Conservation (phyloP, 768 basidiomycete genomes). For the Russula sp. region DNA sequence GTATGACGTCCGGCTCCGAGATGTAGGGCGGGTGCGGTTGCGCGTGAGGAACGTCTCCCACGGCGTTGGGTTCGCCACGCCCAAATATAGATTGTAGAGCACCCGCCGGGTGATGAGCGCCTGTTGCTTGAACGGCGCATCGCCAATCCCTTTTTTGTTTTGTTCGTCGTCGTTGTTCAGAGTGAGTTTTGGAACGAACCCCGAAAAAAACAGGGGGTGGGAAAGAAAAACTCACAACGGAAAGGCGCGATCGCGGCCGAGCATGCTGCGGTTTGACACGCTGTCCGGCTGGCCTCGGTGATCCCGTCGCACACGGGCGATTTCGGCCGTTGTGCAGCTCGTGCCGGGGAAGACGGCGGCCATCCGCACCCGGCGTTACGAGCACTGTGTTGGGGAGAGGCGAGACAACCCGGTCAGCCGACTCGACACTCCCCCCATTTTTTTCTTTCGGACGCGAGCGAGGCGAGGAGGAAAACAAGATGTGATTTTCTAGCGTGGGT, state of each 20-base stretch:
- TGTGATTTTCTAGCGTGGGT: no score
- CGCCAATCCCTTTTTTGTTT: constrained; percentile 26
- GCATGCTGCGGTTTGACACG: constrained; percentile 57
- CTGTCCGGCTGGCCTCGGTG: constrained; percentile 69
- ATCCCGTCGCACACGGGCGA: constrained; percentile 52
- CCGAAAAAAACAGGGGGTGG: not conserved
- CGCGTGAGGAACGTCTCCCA: constrained; percentile 28
- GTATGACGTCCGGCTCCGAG: constrained; percentile 36
- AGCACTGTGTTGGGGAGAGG: constrained; percentile 19
- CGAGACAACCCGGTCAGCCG: not conserved
- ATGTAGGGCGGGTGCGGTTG: constrained; percentile 43
- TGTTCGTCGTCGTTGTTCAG: not conserved
- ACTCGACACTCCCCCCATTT: no score
- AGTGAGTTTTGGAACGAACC: not conserved
- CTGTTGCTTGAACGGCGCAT: constrained; percentile 34
- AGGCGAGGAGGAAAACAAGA: no score
- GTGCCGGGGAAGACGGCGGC: constrained; percentile 42
- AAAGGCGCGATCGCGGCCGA: constrained; percentile 72
- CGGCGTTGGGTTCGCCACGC: constrained; percentile 28
- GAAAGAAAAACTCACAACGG: constrained; percentile 45
- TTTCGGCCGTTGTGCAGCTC: constrained; percentile 66
- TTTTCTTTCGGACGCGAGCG: not conserved
- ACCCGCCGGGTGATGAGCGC: constrained; percentile 28
- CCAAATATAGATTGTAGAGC: constrained; percentile 31
- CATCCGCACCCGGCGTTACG: constrained; percentile 40